phyloP scores from a whole-genome alignment of 768 basidiomycete genomes.

The Trichaptum fuscoviolaceum region DNA sequence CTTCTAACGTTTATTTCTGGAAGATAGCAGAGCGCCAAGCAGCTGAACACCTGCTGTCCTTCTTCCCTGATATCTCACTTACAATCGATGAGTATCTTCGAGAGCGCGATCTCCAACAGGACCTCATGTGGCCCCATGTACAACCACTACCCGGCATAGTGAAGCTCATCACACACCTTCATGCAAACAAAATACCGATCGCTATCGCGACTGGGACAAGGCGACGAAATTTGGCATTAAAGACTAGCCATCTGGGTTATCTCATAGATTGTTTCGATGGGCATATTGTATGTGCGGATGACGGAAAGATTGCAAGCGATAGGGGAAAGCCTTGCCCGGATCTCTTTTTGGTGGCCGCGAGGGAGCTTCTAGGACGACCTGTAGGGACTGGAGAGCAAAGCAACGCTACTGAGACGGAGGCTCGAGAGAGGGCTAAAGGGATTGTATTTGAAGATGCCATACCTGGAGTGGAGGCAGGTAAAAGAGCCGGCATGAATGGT shows the following conservation, averaged over 20 bases:
- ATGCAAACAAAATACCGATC: constrained; percentile 63
- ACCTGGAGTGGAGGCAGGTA: constrained; percentile 73
- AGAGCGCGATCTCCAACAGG: constrained; percentile 53
- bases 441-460: constrained; percentile 82
- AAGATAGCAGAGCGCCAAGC: constrained; percentile 58
- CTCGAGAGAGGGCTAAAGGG: constrained; percentile 50
- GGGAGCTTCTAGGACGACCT: constrained; percentile 45
- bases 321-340: constrained; percentile 79
- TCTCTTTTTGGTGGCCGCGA: constrained; percentile 72
- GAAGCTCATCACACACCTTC: constrained; percentile 67
- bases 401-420: constrained; percentile 29
- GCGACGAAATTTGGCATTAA: constrained; percentile 59
- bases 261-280: constrained; percentile 59
- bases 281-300: constrained; percentile 69
- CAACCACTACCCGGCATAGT: constrained; percentile 67
- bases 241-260: constrained; percentile 56
- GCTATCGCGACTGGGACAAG: constrained; percentile 77
- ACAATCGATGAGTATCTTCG: constrained; percentile 53
- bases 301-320: constrained; percentile 42
- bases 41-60: constrained; percentile 63
- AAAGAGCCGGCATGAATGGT: constrained; percentile 86
- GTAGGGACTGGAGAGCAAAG: constrained; percentile 45
- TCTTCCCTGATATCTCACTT: constrained; percentile 69
- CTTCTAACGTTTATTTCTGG: not conserved
- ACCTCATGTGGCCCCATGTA: constrained; percentile 63